phyloP scores from a whole-genome alignment of 1,284 basidiomycete genomes.

The Ustilago bromivora region DNA sequence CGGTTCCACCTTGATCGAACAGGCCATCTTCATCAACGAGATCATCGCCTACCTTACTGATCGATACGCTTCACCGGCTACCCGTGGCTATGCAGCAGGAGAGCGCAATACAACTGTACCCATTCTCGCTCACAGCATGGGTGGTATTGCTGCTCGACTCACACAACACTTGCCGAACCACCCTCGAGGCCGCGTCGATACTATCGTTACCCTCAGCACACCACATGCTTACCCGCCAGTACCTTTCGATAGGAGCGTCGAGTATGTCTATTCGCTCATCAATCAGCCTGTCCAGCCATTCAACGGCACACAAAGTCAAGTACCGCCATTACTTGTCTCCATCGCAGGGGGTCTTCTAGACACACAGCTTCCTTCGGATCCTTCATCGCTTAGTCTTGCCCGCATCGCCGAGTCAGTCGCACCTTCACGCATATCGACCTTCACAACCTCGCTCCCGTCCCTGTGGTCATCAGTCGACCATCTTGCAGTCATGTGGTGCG shows the following conservation, averaged over 20 bases:
- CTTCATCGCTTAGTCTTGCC: constrained; percentile 77
- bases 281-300: constrained; percentile 38
- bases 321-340: constrained; percentile 77
- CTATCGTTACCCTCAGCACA: constrained; percentile 92
- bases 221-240: constrained; percentile 90
- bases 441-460: constrained; percentile 86
- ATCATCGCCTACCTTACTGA: constrained; percentile 83
- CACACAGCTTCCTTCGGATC: constrained; percentile 90
- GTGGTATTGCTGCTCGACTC: constrained; percentile 86
- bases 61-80: constrained; percentile 75
- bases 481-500: constrained; percentile 97
- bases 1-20: constrained; percentile 85
- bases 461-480: constrained; percentile 96
- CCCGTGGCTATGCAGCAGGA: constrained; percentile 45
- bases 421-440: constrained; percentile 72
- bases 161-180: constrained; percentile 76
- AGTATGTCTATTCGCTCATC: constrained; percentile 76
- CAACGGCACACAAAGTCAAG: background rate
- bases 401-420: constrained; percentile 27
- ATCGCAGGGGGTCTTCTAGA: constrained; percentile 93
- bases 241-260: constrained; percentile 84
- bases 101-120: constrained; percentile 73
- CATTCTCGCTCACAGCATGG: constrained; percentile 96
- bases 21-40: constrained; percentile 81
- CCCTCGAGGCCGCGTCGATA: constrained; percentile 73